phyloP scores from a whole-genome alignment of 2,329 filamentous ascomycete genomes.

The Pestalotiopsis sp. region DNA sequence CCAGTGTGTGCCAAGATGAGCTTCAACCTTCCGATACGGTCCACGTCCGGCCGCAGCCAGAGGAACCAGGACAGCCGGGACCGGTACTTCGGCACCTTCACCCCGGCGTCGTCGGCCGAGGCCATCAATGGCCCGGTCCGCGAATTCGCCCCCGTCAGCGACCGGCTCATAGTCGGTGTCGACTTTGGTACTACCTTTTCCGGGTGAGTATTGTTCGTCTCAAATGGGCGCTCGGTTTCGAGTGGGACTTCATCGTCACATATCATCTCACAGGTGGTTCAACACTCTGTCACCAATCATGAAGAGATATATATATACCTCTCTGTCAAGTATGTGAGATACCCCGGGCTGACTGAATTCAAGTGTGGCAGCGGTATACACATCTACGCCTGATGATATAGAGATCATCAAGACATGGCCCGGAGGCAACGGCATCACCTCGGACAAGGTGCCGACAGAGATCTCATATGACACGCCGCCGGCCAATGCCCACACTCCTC shows the following conservation, averaged over 20 bases:
- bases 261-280: too few relatives aligned
- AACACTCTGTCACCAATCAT: not conserved
- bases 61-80: conserved; percentile 57
- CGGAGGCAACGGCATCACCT: conserved; percentile 82
- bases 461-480: conserved; percentile 61
- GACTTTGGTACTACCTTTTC: conserved; percentile 87
- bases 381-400: conserved; percentile 74
- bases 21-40: conserved; percentile 52
- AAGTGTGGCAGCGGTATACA: conserved; percentile 72
- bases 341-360: conserved; percentile 6
- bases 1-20: conserved; percentile 37
- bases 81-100: conserved; percentile 54
- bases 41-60: conserved; percentile 42
- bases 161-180: conserved; percentile 73
- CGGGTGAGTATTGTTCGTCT: conserved; percentile 51
- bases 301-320: not conserved
- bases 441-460: conserved; percentile 82
- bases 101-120: conserved; percentile 57
- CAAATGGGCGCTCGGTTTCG: not conserved
- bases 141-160: conserved; percentile 53
- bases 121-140: conserved; percentile 63
- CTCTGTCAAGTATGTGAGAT: not conserved
- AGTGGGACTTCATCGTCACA: not conserved
- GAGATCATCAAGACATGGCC: conserved; percentile 87
- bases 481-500: conserved; percentile 24